Conservation (phyloP, 148 eudicot genomes). For the Rhododendron ovatum region DNA sequence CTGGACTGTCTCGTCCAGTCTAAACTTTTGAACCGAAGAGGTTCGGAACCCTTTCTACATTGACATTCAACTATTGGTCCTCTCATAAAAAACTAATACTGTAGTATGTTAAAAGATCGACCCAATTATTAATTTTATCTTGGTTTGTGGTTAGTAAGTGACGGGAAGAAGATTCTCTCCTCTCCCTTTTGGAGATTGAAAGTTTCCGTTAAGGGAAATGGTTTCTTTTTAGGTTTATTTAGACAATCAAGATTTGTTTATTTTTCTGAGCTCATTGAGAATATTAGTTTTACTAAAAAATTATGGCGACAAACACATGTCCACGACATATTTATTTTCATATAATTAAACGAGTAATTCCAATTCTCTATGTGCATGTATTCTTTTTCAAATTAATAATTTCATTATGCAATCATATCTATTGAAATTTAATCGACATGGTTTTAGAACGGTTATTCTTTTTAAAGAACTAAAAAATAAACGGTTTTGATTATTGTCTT, state of each 20-base stretch:
- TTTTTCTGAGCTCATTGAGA: neutral
- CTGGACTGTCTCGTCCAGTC: too few relatives aligned
- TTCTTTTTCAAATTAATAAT: too few relatives aligned
- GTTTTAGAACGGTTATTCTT: too few relatives aligned
- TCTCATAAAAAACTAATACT: neutral
- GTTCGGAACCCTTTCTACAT: too few relatives aligned
- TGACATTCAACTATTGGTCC: neutral
- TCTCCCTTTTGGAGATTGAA: neutral
- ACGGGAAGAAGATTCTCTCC: neutral
- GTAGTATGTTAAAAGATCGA: neutral
- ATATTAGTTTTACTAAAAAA: neutral
- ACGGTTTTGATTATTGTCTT: too few relatives aligned
- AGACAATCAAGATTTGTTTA: neutral
- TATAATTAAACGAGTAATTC: too few relatives aligned
- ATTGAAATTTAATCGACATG: too few relatives aligned
- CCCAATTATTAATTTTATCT: neutral
- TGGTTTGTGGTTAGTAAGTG: neutral
- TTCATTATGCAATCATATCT: too few relatives aligned
- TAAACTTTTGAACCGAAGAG: too few relatives aligned
- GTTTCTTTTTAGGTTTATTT: neutral
- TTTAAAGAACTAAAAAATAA: too few relatives aligned
- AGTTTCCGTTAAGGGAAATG: neutral
- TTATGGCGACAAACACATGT: neutral
- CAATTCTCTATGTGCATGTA: too few relatives aligned
- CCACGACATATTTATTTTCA: neutral